These are phyloP conservation scores for Citrullus mucosospermus DNA, from an alignment of 306 rosid genomes.

Conservation along the genomic window DNA sequence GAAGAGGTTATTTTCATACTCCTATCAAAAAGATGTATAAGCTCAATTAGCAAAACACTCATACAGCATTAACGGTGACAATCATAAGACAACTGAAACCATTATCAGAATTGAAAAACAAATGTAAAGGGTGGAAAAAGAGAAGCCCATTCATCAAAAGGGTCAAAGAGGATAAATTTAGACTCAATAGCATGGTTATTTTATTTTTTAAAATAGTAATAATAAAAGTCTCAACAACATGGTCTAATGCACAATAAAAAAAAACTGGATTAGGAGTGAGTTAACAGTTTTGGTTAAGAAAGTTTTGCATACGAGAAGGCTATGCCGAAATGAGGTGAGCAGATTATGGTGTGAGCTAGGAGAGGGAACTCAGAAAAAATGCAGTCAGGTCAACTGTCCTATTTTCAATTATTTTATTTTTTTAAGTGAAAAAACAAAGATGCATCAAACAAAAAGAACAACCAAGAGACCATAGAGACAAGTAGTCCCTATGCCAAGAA, in stretches of 20 bases:
- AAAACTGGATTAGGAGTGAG: neutral
- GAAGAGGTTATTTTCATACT: conserved; percentile 89
- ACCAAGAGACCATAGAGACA: neutral
- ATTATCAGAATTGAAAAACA: neutral
- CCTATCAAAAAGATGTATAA: conserved; percentile 26
- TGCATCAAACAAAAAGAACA: neutral
- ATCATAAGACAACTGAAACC: neutral
- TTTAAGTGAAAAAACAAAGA: neutral
- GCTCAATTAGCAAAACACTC: neutral
- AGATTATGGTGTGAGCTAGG: neutral
- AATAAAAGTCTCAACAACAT: neutral
- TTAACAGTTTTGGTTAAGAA: neutral
- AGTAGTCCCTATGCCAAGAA: neutral
- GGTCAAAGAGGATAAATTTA: neutral
- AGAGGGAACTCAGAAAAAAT: neutral
- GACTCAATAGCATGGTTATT: neutral
- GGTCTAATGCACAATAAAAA: neutral
- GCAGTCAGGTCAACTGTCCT: neutral
- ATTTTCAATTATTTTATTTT: neutral
- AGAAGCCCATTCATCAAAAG: neutral
- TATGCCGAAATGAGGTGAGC: neutral
- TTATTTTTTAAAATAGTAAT: neutral
- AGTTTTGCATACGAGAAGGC: neutral
- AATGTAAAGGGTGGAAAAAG: neutral
- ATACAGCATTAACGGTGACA: neutral